Conservation (phyloP, 257 asterid genomes). For the Primulina tabacum region DNA sequence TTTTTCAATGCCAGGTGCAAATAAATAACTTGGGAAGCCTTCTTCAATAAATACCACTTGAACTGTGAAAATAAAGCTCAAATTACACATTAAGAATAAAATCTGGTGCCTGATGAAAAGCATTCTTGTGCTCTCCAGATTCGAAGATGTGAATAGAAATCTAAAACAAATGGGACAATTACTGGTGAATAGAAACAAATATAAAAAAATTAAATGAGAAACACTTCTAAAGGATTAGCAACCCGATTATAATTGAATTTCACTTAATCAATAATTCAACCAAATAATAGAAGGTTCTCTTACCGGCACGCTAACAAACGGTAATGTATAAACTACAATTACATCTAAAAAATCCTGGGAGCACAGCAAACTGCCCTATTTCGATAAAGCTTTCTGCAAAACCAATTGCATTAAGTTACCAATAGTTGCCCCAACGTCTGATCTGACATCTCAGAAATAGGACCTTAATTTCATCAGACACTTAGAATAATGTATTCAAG, state of each 20-base stretch:
- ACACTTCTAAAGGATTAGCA: neutral
- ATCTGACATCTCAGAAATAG: no score
- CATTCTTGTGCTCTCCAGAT: conserved; percentile 4
- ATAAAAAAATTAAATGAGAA: no score
- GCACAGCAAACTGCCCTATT: no score
- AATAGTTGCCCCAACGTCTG: no score
- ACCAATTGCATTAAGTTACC: no score
- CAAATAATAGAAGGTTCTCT: neutral
- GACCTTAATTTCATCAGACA: no score
- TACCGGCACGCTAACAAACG: neutral
- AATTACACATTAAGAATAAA: neutral
- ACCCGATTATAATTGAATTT: neutral
- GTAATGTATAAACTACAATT: no score
- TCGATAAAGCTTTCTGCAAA: no score
- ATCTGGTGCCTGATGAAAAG: conserved; percentile 6
- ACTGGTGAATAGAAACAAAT: neutral
- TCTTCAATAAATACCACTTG: conserved; percentile 77
- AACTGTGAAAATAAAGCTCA: conserved; percentile 47
- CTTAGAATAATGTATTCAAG: no score
- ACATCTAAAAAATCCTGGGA: no score
- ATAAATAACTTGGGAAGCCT: conserved; percentile 89
- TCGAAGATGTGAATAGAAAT: conserved; percentile 1
- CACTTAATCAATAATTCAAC: neutral
- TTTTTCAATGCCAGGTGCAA: conserved; percentile 81
- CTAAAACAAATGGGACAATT: neutral